Evolutionary conservation across 768 basidiomycete species (phyloP).

Genomic region (Agrocybe praecox): DNA sequence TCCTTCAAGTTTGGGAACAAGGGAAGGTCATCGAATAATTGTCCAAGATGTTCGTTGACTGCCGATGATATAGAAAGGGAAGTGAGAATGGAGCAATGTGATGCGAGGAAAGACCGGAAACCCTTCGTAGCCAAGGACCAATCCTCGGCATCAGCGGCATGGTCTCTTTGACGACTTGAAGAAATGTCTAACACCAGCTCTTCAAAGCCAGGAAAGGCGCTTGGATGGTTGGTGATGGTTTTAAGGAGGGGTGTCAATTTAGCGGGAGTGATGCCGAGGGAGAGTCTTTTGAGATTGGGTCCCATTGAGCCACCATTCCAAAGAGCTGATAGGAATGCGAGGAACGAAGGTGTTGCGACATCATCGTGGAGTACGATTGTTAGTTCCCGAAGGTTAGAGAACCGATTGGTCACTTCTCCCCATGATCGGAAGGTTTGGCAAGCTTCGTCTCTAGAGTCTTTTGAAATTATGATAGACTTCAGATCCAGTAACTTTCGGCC

Average conservation of each 20-base stretch:
- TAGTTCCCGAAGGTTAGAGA: conserved; percentile 21
- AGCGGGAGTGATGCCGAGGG: conserved; percentile 16
- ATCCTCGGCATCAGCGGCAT: not conserved
- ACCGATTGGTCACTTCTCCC: conserved; percentile 2
- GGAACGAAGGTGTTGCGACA: conserved; percentile 5
- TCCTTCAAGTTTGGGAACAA: not conserved
- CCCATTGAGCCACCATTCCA: conserved; percentile 17
- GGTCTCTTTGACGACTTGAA: not conserved
- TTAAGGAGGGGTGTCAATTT: conserved; percentile 17
- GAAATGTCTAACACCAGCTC: not conserved
- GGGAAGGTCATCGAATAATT: not conserved
- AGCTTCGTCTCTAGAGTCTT: not conserved
- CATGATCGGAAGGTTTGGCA: conserved; percentile 10
- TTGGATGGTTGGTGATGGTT: not conserved
- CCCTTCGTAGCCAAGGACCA: not conserved
- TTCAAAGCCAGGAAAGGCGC: conserved; percentile 6
- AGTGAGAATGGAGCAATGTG: not conserved
- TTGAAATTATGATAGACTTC: not conserved
- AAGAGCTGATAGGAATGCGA: conserved; percentile 17
- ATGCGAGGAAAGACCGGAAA: not conserved
- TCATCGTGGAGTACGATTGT: conserved; percentile 25
- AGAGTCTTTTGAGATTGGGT: conserved; percentile 12
- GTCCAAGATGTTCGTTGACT: not conserved
- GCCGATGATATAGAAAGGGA: not conserved
- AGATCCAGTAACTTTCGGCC: not conserved